phyloP scores from a whole-genome alignment of 768 basidiomycete genomes.

The Suillus subaureus region DNA sequence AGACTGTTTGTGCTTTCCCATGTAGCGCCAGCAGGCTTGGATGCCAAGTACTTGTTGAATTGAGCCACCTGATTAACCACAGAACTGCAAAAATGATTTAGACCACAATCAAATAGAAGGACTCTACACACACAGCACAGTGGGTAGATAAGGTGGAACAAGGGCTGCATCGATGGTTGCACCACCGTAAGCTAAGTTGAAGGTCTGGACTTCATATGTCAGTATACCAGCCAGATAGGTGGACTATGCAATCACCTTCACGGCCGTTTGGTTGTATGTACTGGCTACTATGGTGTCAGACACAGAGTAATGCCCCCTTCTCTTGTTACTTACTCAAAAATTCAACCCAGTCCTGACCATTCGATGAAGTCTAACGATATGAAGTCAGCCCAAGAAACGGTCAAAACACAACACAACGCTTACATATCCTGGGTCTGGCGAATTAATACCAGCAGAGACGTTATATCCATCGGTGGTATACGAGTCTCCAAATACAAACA shows the following conservation, averaged over 20 bases:
- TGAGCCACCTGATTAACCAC: conserved; percentile 59
- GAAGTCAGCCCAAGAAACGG: conserved; percentile 9
- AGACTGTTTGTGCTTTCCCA: conserved; percentile 61
- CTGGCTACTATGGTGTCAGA: conserved; percentile 34
- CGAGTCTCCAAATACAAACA: conserved; percentile 67
- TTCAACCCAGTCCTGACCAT: conserved; percentile 66
- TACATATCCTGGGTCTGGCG: conserved; percentile 53
- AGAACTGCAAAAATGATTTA: conserved; percentile 18
- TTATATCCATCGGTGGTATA: conserved; percentile 65
- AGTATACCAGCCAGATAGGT: background rate
- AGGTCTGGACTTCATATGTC: conserved; percentile 42
- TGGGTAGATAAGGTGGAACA: conserved; percentile 53
- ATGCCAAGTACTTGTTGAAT: conserved; percentile 50
- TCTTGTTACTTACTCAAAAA: conserved; percentile 43
- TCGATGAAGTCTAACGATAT: conserved; percentile 50
- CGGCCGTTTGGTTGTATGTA: conserved; percentile 57
- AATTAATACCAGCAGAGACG: conserved; percentile 55
- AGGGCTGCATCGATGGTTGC: conserved; percentile 64
- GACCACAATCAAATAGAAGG: background rate
- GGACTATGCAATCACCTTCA: conserved; percentile 39
- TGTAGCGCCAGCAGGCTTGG: conserved; percentile 50
- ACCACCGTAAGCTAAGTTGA: conserved; percentile 69
- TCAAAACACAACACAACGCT: conserved; percentile 19
- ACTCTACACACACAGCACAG: conserved; percentile 49
- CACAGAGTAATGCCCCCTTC: background rate